These are phyloP conservation scores for Adenanthera pavonina DNA, from an alignment of 306 rosid genomes.

Conservation along the genomic window DNA sequence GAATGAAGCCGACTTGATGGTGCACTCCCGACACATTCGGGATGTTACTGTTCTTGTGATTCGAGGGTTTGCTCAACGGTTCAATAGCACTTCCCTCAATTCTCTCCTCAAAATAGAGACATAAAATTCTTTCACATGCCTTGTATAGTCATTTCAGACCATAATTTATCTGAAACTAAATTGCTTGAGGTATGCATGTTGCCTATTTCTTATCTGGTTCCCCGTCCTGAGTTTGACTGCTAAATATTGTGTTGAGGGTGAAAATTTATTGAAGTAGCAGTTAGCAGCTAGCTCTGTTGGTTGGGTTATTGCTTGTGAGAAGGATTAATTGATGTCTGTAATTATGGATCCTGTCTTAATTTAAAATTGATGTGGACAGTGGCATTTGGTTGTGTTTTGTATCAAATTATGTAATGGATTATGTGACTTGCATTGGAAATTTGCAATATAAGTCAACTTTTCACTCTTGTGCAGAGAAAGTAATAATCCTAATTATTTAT, in stretches of 20 bases:
- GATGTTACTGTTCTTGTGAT: slow-evolving; percentile 90
- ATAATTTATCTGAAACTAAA: slow-evolving; percentile 26
- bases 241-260: slow-evolving; percentile 1
- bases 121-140: slow-evolving; percentile 31
- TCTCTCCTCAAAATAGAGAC: slow-evolving; percentile 94
- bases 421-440: neutral
- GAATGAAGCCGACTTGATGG: slow-evolving; percentile 87
- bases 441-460: neutral
- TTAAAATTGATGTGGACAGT: neutral
- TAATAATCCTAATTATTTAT: no score
- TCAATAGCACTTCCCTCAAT: slow-evolving; percentile 96
- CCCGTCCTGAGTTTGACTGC: neutral
- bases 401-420: neutral
- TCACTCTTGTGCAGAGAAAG: no score
- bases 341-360: neutral
- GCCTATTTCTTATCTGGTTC: neutral
- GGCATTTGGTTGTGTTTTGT: neutral
- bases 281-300: neutral
- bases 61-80: slow-evolving; percentile 94
- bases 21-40: slow-evolving; percentile 94
- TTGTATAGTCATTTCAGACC: slow-evolving; percentile 33
- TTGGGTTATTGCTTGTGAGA: neutral
- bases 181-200: slow-evolving; percentile 28
- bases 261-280: slow-evolving; percentile 22
- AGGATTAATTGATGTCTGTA: neutral